Conservation (phyloP, 2,329 filamentous ascomycete species). For the Parafenestella ontariensis region DNA sequence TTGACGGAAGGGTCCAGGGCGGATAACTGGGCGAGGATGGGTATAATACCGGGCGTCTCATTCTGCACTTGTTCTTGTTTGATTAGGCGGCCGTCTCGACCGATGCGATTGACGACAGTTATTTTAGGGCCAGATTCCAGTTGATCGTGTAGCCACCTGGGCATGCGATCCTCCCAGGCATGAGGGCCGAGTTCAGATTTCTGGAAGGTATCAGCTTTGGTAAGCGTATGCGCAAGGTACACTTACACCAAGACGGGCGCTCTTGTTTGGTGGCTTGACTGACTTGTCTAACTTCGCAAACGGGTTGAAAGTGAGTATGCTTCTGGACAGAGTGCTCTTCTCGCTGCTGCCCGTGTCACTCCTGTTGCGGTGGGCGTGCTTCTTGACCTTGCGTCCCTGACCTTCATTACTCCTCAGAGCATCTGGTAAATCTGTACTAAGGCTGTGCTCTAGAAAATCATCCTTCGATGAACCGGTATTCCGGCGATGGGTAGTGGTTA, state of each 20-base stretch:
- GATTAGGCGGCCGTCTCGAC: slow-evolving; percentile 51
- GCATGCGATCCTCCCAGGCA: slow-evolving; percentile 57
- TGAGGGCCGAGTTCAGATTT: slow-evolving; percentile 56
- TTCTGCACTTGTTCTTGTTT: slow-evolving; percentile 53
- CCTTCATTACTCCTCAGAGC: slow-evolving; percentile 22
- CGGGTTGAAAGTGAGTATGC: slow-evolving; percentile 44
- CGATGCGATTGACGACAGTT: slow-evolving; percentile 49
- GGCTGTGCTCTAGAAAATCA: slow-evolving; percentile 33
- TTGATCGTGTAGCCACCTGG: slow-evolving; percentile 50
- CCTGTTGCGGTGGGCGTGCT: slow-evolving; percentile 30
- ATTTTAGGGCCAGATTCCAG: slow-evolving; percentile 52
- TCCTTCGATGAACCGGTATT: slow-evolving; percentile 21
- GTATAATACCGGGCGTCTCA: slow-evolving; percentile 54
- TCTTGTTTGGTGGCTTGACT: slow-evolving; percentile 39
- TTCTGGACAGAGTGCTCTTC: slow-evolving; percentile 46
- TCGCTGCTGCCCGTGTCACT: slow-evolving; percentile 38
- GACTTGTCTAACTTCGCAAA: slow-evolving; percentile 37
- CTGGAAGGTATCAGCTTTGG: slow-evolving; percentile 33
- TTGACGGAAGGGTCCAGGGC: slow-evolving; percentile 69
- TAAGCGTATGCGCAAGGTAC: not conserved
- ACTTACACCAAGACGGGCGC: slow-evolving; percentile 46
- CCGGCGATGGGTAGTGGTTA: slow-evolving; percentile 18
- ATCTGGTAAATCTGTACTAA: slow-evolving; percentile 26
- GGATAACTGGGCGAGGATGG: slow-evolving; percentile 56
- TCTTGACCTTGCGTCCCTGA: slow-evolving; percentile 30